Conservation (phyloP, 1,139 yeast species). For the Saccharomyces pastorianus region DNA sequence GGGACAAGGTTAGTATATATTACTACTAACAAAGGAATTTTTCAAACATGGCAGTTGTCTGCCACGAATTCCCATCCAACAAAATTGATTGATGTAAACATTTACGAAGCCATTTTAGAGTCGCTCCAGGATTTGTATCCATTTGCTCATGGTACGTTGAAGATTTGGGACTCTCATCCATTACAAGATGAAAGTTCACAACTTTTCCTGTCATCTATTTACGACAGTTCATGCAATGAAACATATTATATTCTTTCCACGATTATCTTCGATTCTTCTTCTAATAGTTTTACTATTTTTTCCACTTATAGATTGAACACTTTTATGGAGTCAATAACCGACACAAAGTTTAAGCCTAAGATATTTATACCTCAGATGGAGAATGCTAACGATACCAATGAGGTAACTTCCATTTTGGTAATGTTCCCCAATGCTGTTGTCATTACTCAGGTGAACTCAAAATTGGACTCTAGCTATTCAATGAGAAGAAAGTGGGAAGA, state of each 20-base stretch:
- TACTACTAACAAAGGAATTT: conserved; percentile 37
- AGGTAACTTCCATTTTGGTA: conserved; percentile 57
- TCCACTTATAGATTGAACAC: conserved; percentile 54
- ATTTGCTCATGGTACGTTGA: conserved; percentile 35
- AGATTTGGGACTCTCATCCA: conserved; percentile 47
- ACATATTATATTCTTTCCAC: conserved; percentile 46
- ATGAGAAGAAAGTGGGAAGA: conserved; percentile 71
- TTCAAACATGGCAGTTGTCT: conserved; percentile 42
- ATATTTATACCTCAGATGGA: conserved; percentile 44
- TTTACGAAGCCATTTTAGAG: conserved; percentile 34
- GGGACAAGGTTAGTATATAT: conserved; percentile 42
- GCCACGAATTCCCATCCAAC: conserved; percentile 36
- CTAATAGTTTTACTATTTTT: conserved; percentile 46
- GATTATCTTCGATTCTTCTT: conserved; percentile 39
- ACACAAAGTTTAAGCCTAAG: conserved; percentile 35
- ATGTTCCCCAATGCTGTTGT: conserved; percentile 55
- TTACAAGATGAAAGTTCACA: conserved; percentile 36
- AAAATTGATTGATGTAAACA: conserved; percentile 32
- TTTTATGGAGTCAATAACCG: conserved; percentile 30
- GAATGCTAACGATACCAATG: conserved; percentile 21
- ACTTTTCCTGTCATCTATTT: conserved; percentile 42
- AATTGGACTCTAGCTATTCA: conserved; percentile 36
- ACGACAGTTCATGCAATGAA: conserved; percentile 22
- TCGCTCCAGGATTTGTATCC: conserved; percentile 39
- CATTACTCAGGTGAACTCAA: conserved; percentile 53